A percentile compares a stretch with the other conserved stretches of the same genome.
Conservation (phyloP, 1,139 yeast genomes). For the Pichia sp. region DNA sequence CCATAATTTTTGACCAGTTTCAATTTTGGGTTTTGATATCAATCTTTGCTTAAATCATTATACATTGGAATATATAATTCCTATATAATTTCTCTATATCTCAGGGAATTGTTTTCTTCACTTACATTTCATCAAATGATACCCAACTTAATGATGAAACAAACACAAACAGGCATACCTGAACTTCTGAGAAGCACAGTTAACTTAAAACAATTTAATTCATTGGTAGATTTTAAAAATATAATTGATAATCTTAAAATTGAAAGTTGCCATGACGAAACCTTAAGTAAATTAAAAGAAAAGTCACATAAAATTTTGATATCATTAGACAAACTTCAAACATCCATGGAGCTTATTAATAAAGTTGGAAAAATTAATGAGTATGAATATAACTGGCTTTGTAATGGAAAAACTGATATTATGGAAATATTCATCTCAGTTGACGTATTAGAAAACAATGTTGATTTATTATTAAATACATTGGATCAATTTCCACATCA, state of each 20-base stretch:
- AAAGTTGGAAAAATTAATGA: slow-evolving; percentile 1
- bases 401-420: slow-evolving; percentile 42
- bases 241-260: neutral
- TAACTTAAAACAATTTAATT: neutral
- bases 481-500: slow-evolving; percentile 3
- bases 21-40: neutral
- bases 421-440: slow-evolving; percentile 35
- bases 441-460: slow-evolving; percentile 20
- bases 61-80: neutral
- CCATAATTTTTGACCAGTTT: neutral
- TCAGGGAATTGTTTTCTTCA: neutral
- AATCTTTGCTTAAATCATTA: neutral
- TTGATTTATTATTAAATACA: slow-evolving; percentile 2
- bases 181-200: neutral
- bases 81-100: neutral
- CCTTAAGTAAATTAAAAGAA: neutral
- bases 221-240: neutral
- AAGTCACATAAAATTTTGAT: neutral
- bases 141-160: neutral
- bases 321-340: neutral
- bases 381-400: slow-evolving; percentile 34
- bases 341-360: slow-evolving; percentile 1
- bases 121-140: neutral
- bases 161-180: neutral
- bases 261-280: neutral